Evolutionary conservation across 306 rosid genomes (phyloP), one percentile per base, ranked within the genome.

Genomic region (Cercis canadensis): DNA sequence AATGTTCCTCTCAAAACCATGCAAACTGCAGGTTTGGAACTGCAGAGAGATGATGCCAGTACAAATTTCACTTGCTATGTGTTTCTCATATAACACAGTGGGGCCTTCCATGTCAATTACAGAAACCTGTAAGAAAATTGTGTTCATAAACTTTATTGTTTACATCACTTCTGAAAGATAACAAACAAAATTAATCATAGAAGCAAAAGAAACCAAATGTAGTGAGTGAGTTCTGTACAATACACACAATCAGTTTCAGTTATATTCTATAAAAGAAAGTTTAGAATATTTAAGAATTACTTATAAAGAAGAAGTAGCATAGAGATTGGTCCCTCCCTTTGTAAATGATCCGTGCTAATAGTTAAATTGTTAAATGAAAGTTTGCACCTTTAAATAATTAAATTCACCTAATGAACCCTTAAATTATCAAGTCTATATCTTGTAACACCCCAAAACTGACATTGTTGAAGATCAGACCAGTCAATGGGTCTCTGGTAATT

Each of bases 1-100:
- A 50, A 84, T 72, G 49, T 85, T 90, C 80, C 82, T 93, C 81
- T 86, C 88, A 31, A 93, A 93, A 69, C 97, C 93, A 32, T 87
- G 87, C 73, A 90, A 67, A 69, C 65, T 80, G 77, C 89, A 84
- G 83, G 80, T 69, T 72, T 67, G 83, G 70, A 84, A 90, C 84
- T 85, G 94, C 78, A 90, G 34, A 55, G 94, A 87, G 82, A 90
- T 52, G 50, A 90, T 78, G 51, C 96, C 92, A 0, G 85, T 53
- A 57, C 82, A 75, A 59, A 93, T 76, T 82, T 88, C 97, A 72
- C 97, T 93, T 50, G 91, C 69, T 56, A 88, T 72, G 7, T 83
- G 88, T 60, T 83, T 87, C 79, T 88, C 88, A 67, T 85, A 93
- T 67, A 93, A 60, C 53, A 85, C 24, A 74, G 81, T 79, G 51